Conservation (phyloP, 176 grass and related monocot genomes). For the Ensete ventricosum region DNA sequence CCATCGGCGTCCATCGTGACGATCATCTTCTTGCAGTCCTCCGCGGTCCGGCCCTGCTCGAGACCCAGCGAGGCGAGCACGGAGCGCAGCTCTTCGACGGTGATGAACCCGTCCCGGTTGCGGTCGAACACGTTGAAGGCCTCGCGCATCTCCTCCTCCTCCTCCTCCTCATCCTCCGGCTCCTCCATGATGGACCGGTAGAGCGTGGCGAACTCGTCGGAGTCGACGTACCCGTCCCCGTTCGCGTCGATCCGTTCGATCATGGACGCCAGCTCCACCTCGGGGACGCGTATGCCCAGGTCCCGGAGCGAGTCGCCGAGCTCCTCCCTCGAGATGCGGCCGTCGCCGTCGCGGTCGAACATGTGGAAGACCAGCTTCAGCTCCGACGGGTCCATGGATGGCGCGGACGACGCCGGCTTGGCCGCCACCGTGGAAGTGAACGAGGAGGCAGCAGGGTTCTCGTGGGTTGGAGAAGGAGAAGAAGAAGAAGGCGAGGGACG, state of each 20-base stretch:
- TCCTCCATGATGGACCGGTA: conserved; percentile 10
- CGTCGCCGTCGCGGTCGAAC: conserved; percentile 14
- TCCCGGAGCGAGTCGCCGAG: conserved; percentile 6
- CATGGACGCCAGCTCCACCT: conserved; percentile 11
- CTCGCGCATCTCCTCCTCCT: conserved; percentile 18
- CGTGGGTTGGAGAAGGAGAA: not conserved
- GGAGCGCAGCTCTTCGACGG: conserved; percentile 15
- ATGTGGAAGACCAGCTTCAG: conserved; percentile 8
- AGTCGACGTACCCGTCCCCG: conserved; percentile 11
- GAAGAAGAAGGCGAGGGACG: not conserved
- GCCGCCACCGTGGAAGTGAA: not conserved
- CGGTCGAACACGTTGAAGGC: conserved; percentile 21
- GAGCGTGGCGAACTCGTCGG: conserved; percentile 8
- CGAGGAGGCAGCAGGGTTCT: no score
- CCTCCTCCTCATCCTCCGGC: conserved; percentile 6
- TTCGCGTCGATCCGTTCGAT: conserved; percentile 10
- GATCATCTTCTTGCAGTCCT: conserved; percentile 13
- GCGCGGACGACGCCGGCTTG: not conserved
- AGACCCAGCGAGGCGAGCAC: conserved; percentile 10
- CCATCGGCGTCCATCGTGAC: conserved; percentile 8
- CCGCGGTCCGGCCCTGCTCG: conserved; percentile 4
- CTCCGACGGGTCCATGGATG: conserved; percentile 1
- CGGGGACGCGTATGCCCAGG: conserved; percentile 12
- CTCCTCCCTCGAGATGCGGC: not conserved
- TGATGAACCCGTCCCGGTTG: conserved; percentile 15